phyloP scores from a whole-genome alignment of 371 early-diverging fungal species.

The Saksenaea oblongispora region DNA sequence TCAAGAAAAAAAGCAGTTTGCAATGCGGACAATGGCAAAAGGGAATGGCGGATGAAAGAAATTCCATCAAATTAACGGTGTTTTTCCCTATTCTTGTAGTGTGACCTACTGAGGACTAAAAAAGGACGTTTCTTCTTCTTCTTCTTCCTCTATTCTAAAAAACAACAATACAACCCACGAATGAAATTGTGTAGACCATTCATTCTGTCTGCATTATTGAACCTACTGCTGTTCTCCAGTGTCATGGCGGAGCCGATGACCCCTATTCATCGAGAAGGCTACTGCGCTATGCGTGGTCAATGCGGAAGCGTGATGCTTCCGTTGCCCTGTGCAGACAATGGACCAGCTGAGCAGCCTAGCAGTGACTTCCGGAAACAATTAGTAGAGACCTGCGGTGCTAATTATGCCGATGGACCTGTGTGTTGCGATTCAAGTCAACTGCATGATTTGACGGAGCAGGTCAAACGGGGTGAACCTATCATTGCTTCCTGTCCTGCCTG shows the following conservation, averaged over 20 bases:
- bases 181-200: conserved; percentile 3
- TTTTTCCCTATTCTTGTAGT: neutral
- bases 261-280: conserved; percentile 51
- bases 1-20: too few species aligned
- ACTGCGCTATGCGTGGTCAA: conserved; percentile 66
- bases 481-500: conserved; percentile 77
- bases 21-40: too few species aligned
- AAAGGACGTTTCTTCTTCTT: neutral
- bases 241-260: conserved; percentile 11
- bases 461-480: conserved; percentile 59
- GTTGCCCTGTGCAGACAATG: conserved; percentile 56
- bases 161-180: neutral
- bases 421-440: conserved; percentile 71
- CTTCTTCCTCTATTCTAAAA: neutral
- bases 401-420: conserved; percentile 50
- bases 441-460: conserved; percentile 47
- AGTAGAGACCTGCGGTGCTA: conserved; percentile 60
- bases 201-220: neutral
- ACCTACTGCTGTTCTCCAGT: neutral
- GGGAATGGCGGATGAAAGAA: neutral
- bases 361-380: conserved; percentile 48
- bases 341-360: conserved; percentile 52
- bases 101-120: neutral
- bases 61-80: neutral
- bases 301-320: conserved; percentile 47